A percentile compares a stretch with the other conserved stretches of the same genome.
Evolutionary conservation across 805 yeast genomes (phyloP).

Genomic region (Candida glaebosa): DNA sequence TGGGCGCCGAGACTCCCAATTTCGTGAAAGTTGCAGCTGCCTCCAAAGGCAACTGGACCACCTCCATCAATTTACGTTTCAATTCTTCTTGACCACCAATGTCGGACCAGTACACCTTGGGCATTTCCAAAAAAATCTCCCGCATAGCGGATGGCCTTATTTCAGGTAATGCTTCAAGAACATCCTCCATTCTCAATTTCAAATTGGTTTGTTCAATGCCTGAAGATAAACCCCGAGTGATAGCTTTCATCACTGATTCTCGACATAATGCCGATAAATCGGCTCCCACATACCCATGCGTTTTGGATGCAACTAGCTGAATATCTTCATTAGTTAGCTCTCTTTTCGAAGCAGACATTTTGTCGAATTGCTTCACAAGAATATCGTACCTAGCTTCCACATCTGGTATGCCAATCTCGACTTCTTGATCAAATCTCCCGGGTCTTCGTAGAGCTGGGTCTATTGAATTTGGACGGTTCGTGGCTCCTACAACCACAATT

Average conservation of each 20-base stretch:
- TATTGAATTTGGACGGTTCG: constrained; percentile 65
- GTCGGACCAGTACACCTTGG: constrained; percentile 89
- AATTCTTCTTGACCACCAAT: constrained; percentile 92
- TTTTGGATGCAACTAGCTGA: constrained; percentile 61
- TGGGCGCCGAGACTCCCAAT: constrained; percentile 86
- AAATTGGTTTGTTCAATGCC: constrained; percentile 30
- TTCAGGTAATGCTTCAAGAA: constrained; percentile 71
- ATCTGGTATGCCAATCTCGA: constrained; percentile 91
- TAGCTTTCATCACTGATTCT: constrained; percentile 83
- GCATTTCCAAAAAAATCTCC: constrained; percentile 90
- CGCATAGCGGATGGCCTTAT: constrained; percentile 96
- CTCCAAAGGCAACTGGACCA: constrained; percentile 86
- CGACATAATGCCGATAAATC: constrained; percentile 84
- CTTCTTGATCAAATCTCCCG: constrained; percentile 85
- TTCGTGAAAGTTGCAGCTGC: constrained; percentile 72
- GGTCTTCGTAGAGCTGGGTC: constrained; percentile 79
- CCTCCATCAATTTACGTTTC: constrained; percentile 79
- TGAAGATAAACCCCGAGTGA: constrained; percentile 53
- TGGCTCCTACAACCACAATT: constrained; percentile 70
- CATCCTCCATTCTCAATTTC: constrained; percentile 51
- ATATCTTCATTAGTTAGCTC: constrained; percentile 53
- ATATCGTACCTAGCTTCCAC: constrained; percentile 74
- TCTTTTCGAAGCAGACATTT: constrained; percentile 46
- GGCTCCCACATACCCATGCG: constrained; percentile 98
- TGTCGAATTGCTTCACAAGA: constrained; percentile 54